These are phyloP conservation scores for Ceratocystis ficicola DNA, from an alignment of 2,329 filamentous ascomycete species.

Conservation along the genomic window DNA sequence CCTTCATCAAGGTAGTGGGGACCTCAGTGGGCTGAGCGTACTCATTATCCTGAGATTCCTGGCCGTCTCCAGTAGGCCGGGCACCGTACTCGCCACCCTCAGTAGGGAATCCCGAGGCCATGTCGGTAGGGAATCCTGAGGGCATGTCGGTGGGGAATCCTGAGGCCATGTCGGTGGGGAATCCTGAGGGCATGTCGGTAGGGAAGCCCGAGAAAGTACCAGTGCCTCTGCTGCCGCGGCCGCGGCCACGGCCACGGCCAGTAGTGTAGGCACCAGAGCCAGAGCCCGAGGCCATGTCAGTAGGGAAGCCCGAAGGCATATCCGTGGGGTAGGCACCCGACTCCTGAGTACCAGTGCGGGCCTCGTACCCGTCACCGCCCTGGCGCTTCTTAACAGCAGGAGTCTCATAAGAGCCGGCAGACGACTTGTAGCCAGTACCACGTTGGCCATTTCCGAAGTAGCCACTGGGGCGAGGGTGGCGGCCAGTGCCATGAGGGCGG, in stretches of 20 bases:
- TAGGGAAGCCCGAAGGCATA: not conserved
- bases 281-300: not conserved
- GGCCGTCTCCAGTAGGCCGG: too few species aligned
- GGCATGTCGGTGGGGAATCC: not conserved
- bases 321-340: slow-evolving; percentile 2
- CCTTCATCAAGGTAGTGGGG: slow-evolving; percentile 16
- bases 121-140: not conserved
- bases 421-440: too few species aligned
- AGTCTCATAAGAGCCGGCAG: too few species aligned
- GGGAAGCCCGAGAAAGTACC: not conserved
- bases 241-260: too few species aligned
- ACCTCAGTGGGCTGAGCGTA: not conserved
- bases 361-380: too few species aligned
- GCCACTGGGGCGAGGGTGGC: slow-evolving; percentile 11
- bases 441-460: not conserved
- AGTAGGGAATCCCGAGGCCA: too few species aligned
- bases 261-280: too few species aligned
- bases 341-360: not conserved
- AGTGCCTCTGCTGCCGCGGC: not conserved
- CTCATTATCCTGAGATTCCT: too few species aligned
- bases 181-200: too few species aligned
- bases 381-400: too few species aligned
- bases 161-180: not conserved
- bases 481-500: not conserved
- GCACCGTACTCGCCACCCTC: too few species aligned